Evolutionary conservation across 2,329 filamentous ascomycete species (phyloP).

Genomic region (Fusarium globosum): DNA sequence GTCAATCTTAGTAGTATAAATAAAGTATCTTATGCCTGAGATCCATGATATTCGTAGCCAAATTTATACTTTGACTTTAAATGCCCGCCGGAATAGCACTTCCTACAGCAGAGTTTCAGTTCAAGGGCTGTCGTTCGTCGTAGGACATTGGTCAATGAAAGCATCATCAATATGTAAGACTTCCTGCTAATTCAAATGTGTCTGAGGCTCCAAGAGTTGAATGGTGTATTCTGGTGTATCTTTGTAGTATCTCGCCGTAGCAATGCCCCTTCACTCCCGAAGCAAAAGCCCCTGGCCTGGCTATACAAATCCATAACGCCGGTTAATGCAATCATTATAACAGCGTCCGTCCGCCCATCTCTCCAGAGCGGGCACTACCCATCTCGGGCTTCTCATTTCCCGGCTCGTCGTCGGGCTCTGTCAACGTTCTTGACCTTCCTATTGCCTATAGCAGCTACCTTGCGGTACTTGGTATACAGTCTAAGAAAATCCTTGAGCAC

Average conservation of each 20-base stretch:
- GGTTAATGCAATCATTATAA: conserved; percentile 30
- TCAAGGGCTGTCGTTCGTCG: background rate
- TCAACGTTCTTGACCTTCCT: conserved; percentile 66
- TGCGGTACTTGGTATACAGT: conserved; percentile 72
- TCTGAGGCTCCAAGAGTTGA: conserved; percentile 3
- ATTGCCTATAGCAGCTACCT: conserved; percentile 65
- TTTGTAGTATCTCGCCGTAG: conserved; percentile 6
- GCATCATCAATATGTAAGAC: background rate
- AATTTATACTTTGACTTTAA: background rate
- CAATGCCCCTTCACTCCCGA: background rate
- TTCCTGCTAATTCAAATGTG: background rate
- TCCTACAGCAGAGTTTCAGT: background rate
- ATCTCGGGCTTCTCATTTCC: conserved; percentile 43
- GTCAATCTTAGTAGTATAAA: background rate
- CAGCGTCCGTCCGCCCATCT: background rate
- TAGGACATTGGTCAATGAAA: background rate
- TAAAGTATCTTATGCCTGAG: background rate
- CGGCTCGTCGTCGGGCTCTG: conserved; percentile 52
- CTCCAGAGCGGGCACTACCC: conserved; percentile 12
- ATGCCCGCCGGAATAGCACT: background rate
- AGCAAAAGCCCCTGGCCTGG: conserved; percentile 1
- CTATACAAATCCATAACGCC: conserved; percentile 33
- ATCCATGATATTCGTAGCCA: background rate
- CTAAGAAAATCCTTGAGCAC: conserved; percentile 77
- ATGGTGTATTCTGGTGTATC: conserved; percentile 11